Base-by-base conservation (phyloP, 345 rosid genomes). In the Turritis glabra region DNA sequence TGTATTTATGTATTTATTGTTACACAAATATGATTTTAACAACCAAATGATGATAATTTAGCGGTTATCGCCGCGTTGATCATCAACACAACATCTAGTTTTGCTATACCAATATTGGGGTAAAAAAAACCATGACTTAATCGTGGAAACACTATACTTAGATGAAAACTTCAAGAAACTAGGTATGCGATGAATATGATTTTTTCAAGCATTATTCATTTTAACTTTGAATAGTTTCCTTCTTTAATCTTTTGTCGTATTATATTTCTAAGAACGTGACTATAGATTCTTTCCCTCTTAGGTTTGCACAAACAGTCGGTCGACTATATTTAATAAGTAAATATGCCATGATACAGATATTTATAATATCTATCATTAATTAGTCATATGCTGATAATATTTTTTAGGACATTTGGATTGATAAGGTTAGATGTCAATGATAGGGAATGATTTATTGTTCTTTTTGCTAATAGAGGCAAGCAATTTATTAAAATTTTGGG, bases 341-440 rank as follows among this genome's bases (percentile, higher is more conserved):
- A 54, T 58, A 1, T n/a, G 25, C 50, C 38, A 17, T 32, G 44
- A 12, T 41, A 41, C 8, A 27, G 9, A 32, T 48, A 35, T 35
- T 35, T 17, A 35, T 35, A 60, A 47, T 27, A 12, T 44, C 25
- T 60, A 50, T 33, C n/a, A n/a, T n/a, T n/a, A n/a, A 46, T 37
- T 26, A 60, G 19, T 70, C 35, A 44, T 44, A 32, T 33, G 25
- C 47, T 44, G 58, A 33, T 56, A 25, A 61, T 40, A 41, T 13
- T 8, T 19, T 19, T 5, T 44, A 30, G 23, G 43, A 30, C 56
- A 46, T 6, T 6, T 47, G 27, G 56, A 46, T 50, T 33, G 47
- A 51, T 64, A 46, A 64, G 27, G 69, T 26, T 64, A 22, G 58
- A 32, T 32, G 44, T 41, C 57, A 66, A 66, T 22, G 48, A 35